Evolutionary conservation across 495 filamentous ascomycete species (phyloP), one percentile per base, ranked within the genome.

Genomic region (Clavariopsis aquatica): DNA sequence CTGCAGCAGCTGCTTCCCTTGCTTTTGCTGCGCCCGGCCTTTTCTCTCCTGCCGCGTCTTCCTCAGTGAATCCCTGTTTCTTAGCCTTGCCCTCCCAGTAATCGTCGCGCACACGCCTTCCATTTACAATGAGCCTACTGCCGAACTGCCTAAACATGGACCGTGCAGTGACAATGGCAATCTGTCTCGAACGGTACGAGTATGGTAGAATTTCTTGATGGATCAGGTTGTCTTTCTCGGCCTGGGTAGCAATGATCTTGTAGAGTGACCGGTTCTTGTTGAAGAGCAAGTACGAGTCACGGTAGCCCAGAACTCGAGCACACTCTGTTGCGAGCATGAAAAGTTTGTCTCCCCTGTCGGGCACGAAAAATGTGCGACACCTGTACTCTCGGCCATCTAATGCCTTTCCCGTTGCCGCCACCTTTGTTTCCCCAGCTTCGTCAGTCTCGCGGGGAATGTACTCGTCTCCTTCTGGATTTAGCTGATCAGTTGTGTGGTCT

Each of bases 111-210:
- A 99, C 94, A 12, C 95, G 85, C 62, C 93, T 82, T 13, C 94
- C 94, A 71, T 90, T 88, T 4, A 88, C 85, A 60, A 99, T 95
- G 38, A 99, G 88, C 56, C 95, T 82, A 70, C 92, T 96, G n/a
- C 94, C 94, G 73, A 99, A 99, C 75, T 99, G 94, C 19, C 94
- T 88, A 74, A 98, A 99, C 94, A 99, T 99, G 49, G 94, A 97
- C 65, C 89, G 87, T n/a, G 94, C 94, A 2, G 94, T 97, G 28
- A 99, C 94, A 61, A 99, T 98, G 26, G 94, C 95, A 62, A 98
- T 99, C 77, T 99, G 94, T 43, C 94, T 88, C 7, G 94, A 99
- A 22, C 95, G 85, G 71, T 99, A 99, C 23, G 94, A 98, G 76
- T 98, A 99, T 0, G 95, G 95, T 28, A 99, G 78, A 56, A 98